Evolutionary conservation across 441 rosid genomes (phyloP).

Genomic region (Corymbia calophylla): DNA sequence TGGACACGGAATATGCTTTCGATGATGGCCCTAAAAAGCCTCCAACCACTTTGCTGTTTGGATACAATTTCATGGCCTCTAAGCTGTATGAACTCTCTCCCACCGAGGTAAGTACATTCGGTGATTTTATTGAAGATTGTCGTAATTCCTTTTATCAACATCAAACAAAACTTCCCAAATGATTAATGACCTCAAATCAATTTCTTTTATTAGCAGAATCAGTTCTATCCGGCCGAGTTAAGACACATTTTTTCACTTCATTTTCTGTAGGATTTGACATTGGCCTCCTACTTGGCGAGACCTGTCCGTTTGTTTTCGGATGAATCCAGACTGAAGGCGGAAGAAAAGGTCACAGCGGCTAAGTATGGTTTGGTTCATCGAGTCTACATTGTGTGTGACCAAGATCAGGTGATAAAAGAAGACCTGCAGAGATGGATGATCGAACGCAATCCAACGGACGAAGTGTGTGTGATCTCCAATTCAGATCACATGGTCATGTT

Average conservation of each 20-base stretch:
- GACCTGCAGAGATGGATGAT: conserved; percentile 31
- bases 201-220: neutral
- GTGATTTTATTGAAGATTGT: neutral
- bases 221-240: neutral
- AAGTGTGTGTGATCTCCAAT: conserved; percentile 10
- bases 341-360: conserved; percentile 1
- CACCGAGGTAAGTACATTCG: conserved; percentile 14
- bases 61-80: conserved; percentile 11
- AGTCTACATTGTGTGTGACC: conserved; percentile 12
- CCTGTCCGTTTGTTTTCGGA: neutral
- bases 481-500: conserved; percentile 36
- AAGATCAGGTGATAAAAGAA: neutral
- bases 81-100: conserved; percentile 29
- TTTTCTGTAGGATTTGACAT: conserved; percentile 9
- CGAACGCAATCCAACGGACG: conserved; percentile 10
- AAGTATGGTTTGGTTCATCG: conserved; percentile 17
- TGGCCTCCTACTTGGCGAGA: conserved; percentile 17
- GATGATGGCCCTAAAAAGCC: conserved; percentile 10
- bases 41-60: neutral
- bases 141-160: neutral
- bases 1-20: conserved; percentile 7
- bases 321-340: neutral
- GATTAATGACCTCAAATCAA: neutral
- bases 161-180: neutral
- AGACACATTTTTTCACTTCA: neutral